A percentile compares a stretch with the other conserved stretches of the same genome.
Evolutionary conservation across 164 flowering plant species (phyloP).

Genomic region (Sextonia rubra): DNA sequence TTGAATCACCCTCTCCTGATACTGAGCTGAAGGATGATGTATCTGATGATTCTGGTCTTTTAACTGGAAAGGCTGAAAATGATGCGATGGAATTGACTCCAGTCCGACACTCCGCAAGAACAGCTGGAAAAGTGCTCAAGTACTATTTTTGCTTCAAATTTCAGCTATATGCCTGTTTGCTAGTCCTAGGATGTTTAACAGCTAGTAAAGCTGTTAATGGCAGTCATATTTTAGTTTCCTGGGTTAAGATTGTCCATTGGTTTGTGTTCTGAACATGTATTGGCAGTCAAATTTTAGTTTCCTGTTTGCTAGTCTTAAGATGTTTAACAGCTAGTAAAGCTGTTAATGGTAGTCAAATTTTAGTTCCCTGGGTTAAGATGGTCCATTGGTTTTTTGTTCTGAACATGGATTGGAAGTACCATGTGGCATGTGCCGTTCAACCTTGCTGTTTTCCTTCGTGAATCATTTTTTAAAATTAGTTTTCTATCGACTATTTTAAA

Average conservation of each 20-base stretch:
- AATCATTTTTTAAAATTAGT: too few relatives aligned
- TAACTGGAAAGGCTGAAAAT: conserved; percentile 20
- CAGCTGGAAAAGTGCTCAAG: conserved; percentile 69
- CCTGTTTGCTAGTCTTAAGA: neutral
- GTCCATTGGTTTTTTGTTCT: too few relatives aligned
- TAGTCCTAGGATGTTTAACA: neutral
- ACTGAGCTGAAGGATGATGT: conserved; percentile 38
- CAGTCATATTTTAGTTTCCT: neutral
- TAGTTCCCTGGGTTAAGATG: neutral
- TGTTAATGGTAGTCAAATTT: too few relatives aligned
- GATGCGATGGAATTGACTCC: conserved; percentile 46
- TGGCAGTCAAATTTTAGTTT: conserved; percentile 1
- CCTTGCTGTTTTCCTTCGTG: neutral
- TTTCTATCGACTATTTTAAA: too few relatives aligned
- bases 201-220: neutral
- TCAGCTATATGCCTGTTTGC: neutral
- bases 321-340: neutral
- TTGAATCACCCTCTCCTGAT: conserved; percentile 35
- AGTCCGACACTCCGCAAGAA: conserved; percentile 70
- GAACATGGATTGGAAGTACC: neutral
- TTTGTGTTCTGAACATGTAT: neutral
- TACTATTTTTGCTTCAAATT: conserved; percentile 25
- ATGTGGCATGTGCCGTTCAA: neutral
- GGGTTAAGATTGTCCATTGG: neutral
- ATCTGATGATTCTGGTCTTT: conserved; percentile 31